Percentiles rank a stretch among this genome's conserved stretches.
phyloP scores from a whole-genome alignment of 495 filamentous ascomycete species.

The Rhypophila decipiens region DNA sequence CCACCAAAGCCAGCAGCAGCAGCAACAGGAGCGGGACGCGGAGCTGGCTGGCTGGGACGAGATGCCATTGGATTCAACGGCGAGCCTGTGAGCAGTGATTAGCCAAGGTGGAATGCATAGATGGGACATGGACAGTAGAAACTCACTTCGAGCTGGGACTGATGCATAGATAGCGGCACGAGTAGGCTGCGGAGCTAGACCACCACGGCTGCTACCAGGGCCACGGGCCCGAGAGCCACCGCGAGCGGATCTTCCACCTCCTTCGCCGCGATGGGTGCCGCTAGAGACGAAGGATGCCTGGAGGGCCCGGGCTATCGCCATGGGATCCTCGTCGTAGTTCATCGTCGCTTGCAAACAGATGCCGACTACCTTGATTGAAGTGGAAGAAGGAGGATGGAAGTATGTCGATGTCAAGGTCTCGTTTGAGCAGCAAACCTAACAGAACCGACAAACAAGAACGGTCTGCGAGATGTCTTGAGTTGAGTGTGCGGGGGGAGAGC shows the following conservation, averaged over 20 bases:
- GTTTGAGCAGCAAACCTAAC: neutral
- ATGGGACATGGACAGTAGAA: too few species aligned
- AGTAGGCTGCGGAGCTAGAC: too few species aligned
- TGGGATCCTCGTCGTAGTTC: neutral
- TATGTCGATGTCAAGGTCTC: neutral
- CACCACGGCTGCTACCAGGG: neutral
- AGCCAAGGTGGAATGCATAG: too few species aligned
- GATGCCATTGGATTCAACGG: too few species aligned
- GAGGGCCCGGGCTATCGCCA: neutral
- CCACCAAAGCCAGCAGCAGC: too few species aligned
- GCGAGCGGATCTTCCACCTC: too few species aligned
- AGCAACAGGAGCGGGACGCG: too few species aligned
- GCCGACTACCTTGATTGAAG: too few species aligned
- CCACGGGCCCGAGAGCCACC: neutral
- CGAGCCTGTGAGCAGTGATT: too few species aligned
- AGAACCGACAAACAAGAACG: neutral
- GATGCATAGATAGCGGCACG: too few species aligned
- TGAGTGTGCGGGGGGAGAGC: neutral
- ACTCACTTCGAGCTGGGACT: neutral
- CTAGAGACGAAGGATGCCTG: neutral
- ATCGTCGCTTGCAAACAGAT: neutral
- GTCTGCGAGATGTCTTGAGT: neutral
- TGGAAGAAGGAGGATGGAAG: neutral
- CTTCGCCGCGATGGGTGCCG: neutral
- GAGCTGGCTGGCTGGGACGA: too few species aligned